A percentile compares a stretch with the other conserved stretches of the same genome.
Evolutionary conservation across 139 green algal genomes (phyloP).

Genomic region (Raphidocelis subcapitata): DNA sequence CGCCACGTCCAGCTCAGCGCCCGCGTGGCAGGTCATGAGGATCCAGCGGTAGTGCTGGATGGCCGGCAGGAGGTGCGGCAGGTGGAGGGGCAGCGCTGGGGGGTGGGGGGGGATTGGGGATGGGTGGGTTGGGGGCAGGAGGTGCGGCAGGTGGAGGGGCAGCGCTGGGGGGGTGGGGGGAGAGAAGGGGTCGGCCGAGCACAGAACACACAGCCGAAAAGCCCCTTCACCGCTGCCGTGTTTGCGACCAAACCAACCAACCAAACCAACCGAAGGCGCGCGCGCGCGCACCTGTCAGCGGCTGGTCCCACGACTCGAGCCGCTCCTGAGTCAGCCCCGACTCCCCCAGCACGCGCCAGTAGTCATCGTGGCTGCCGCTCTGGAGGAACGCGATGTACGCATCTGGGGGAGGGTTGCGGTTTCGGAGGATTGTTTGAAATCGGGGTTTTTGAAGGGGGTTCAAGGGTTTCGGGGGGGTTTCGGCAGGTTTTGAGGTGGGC

Average conservation of each 20-base stretch:
- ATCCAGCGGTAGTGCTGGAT: conserved; percentile 90
- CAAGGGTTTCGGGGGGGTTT: too few relatives aligned
- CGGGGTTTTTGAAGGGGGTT: too few relatives aligned
- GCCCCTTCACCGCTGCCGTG: too few relatives aligned
- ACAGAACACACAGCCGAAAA: too few relatives aligned
- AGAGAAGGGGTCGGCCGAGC: too few relatives aligned
- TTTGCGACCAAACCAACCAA: not conserved
- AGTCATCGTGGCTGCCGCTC: conserved; percentile 46
- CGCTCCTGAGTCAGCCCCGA: conserved; percentile 69
- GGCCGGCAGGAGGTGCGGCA: conserved; percentile 85
- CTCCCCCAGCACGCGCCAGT: conserved; percentile 75
- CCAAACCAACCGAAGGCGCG: not conserved
- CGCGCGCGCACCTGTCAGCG: conserved; percentile 49
- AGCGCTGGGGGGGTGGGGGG: too few relatives aligned
- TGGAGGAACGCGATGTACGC: conserved; percentile 81
- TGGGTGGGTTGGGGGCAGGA: not conserved
- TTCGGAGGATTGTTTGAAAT: too few relatives aligned
- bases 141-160: not conserved
- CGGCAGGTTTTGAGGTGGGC: too few relatives aligned
- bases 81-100: conserved; percentile 68
- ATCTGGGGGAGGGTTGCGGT: too few relatives aligned
- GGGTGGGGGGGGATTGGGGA: not conserved
- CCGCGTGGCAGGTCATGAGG: conserved; percentile 77
- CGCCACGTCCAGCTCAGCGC: conserved; percentile 82
- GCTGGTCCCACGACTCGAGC: conserved; percentile 65